Base-by-base conservation (phyloP, 306 rosid genomes). In the Corylus americana region DNA sequence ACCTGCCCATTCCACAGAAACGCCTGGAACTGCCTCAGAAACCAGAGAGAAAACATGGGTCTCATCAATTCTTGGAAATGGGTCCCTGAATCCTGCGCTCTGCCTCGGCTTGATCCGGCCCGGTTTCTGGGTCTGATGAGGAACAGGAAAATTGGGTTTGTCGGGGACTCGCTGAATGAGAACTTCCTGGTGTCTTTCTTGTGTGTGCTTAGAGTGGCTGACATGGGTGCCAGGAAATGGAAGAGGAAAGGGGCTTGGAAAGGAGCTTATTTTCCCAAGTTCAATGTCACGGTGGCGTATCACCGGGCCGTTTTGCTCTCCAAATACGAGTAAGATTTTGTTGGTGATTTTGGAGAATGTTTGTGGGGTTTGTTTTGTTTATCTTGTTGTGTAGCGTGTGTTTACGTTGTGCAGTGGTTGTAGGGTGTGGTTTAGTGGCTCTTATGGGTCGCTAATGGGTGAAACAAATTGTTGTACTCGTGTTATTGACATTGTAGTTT, bases 221-320 rank as follows among this genome's bases (percentile, higher is more conserved):
- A 94, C 84, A 39, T 25, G 81, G 91, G 89, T 18, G 97, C 92
- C 11, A 85, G 83, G 79, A 92, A 80, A 83, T 94, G 97, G 98
- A 94, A 94, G 86, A 90, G 81, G 85, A 94, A 86, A 51, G 97
- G 97, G 48, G 95, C 92, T 87, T 94, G 92, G 98, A 94, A 86
- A 54, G 97, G 98, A 57, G 97, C 93, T 61, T 90, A 91, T 87
- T 94, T 94, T 72, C 97, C 98, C 7, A 91, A 77, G 71, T 91
- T 86, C 63, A 94, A 92, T 82, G 92, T 91, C 20, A 94, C 95
- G 0, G 91, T 94, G 14, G 91, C 83, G 20, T 94, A 94, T 83
- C 97, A 92, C 81, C 97, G 98, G 17, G 93, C 97, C 0, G 98
- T 94, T 72, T 84, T 94, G 85, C 95, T 92, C 53, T 77, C 98